Conservation (phyloP, 306 rosid species). For the Gynostemma pentaphyllum region DNA sequence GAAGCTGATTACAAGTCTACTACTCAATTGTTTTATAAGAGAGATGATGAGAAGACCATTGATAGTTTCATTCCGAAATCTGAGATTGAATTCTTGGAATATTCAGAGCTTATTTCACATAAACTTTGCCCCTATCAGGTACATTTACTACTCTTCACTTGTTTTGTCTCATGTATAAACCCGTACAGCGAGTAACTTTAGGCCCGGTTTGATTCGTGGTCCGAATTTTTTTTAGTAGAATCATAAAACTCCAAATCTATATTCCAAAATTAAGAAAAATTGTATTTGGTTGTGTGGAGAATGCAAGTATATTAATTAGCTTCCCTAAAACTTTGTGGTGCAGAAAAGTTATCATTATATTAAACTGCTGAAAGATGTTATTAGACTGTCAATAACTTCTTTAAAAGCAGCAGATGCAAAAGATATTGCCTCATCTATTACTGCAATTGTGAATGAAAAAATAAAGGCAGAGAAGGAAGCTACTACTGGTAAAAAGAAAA, state of each 20-base stretch:
- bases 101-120: conserved; percentile 74
- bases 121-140: conserved; percentile 62
- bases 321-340: conserved; percentile 1
- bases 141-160: not conserved
- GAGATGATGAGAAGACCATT: conserved; percentile 53
- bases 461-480: conserved; percentile 85
- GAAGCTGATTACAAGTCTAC: conserved; percentile 85
- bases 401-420: conserved; percentile 92
- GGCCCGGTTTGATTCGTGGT: too few relatives aligned
- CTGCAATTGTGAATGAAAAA: conserved; percentile 92
- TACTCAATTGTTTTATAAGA: conserved; percentile 56
- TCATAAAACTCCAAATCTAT: too few relatives aligned
- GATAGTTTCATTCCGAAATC: conserved; percentile 89
- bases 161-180: not conserved
- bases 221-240: too few relatives aligned
- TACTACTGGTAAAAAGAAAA: conserved; percentile 81
- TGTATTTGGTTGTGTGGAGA: too few relatives aligned
- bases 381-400: conserved; percentile 69
- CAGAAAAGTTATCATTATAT: conserved; percentile 88
- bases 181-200: not conserved
- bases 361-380: conserved; percentile 56
- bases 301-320: not conserved
- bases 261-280: too few relatives aligned
- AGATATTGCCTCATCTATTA: conserved; percentile 73
- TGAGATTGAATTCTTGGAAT: conserved; percentile 76